These are phyloP conservation scores for Suillus weaverae DNA, from an alignment of 768 basidiomycete species.

Conservation along the genomic window DNA sequence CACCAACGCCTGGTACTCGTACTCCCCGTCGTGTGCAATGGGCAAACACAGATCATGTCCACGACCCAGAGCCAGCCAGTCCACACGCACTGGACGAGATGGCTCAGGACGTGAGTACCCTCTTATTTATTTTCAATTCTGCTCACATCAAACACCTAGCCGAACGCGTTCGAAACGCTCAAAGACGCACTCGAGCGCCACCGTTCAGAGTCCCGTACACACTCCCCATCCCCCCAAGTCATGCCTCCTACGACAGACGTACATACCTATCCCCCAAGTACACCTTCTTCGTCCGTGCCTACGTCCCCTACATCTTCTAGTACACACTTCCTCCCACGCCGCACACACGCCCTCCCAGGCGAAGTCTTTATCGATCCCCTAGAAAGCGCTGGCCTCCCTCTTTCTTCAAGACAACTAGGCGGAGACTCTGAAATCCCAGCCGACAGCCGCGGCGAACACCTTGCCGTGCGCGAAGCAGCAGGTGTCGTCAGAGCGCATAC, in stretches of 20 bases:
- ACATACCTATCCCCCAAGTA: slow-evolving; percentile 12
- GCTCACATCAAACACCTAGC: slow-evolving; percentile 31
- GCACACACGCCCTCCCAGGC: slow-evolving; percentile 45
- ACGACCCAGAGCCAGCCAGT: slow-evolving; percentile 7
- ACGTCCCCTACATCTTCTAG: slow-evolving; percentile 17
- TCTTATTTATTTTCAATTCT: neutral
- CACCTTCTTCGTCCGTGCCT: slow-evolving; percentile 5
- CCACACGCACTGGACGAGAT: slow-evolving; percentile 20
- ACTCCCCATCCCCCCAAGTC: slow-evolving; percentile 6
- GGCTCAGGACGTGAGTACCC: slow-evolving; percentile 36
- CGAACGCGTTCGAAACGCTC: slow-evolving; percentile 35
- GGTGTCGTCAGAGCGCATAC: slow-evolving; percentile 48
- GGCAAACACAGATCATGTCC: slow-evolving; percentile 34
- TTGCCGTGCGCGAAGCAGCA: slow-evolving; percentile 37
- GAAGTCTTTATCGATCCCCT: slow-evolving; percentile 58
- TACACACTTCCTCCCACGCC: slow-evolving; percentile 21
- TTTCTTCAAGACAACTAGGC: slow-evolving; percentile 16
- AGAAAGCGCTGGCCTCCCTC: slow-evolving; percentile 66
- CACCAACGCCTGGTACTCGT: slow-evolving; percentile 32
- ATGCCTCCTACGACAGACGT: neutral
- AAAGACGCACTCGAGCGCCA: slow-evolving; percentile 54
- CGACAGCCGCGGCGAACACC: slow-evolving; percentile 27
- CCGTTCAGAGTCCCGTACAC: slow-evolving; percentile 25
- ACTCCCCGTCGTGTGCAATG: slow-evolving; percentile 57
- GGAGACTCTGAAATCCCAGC: slow-evolving; percentile 4